Base-by-base conservation (phyloP, 2,329 filamentous ascomycete species). In the Beauveria sp. region DNA sequence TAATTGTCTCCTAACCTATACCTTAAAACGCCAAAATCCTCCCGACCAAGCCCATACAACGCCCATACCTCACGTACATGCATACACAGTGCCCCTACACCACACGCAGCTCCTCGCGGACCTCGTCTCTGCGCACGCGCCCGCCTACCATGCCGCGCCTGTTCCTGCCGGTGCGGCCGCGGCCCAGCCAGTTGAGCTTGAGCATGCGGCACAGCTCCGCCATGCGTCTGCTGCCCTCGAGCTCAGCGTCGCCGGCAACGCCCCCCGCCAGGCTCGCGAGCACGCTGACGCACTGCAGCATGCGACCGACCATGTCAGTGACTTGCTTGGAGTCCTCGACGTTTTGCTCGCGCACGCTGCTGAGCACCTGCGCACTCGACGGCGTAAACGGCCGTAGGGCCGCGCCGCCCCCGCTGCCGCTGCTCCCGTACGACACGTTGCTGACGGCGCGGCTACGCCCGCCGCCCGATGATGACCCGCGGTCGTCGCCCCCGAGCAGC, bases 261-360 rank as follows among this genome's bases (percentile, higher is more conserved):
- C 81, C 85, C 51, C 70, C 72, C 24, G 79, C 88, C 14, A 96
- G 84, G 64, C 87, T 88, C 3, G 91, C 90, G 24, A 99, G 80
- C 8, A 99, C 92, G 72, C 89, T 93, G 74, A 98, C 88, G 74
- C 95, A 99, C 77, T 99, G 95, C 65, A 99, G 79, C 91, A 99
- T 96, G 56, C 93, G 82, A 0, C 92, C 95, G 1, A 97, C 93
- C 67, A 93, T 96, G 67, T 98, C 93, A 0, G 95, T 96, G 60
- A 98, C 86, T 70, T 95, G 86, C 71, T 91, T 84, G 54, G 86
- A 88, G 69, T 89, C 84, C 71, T 88, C 84, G 16, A 85, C 77
- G 69, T 85, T 85, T 68, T 85, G 82, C 69, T 86, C 81, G 61
- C 80, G 79, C 54, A 81, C 71, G 64, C 76, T 79, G 60, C 72